Evolutionary conservation across 306 rosid species (phyloP), one percentile per base, ranked within the genome.

Genomic region (Vigna radiata): DNA sequence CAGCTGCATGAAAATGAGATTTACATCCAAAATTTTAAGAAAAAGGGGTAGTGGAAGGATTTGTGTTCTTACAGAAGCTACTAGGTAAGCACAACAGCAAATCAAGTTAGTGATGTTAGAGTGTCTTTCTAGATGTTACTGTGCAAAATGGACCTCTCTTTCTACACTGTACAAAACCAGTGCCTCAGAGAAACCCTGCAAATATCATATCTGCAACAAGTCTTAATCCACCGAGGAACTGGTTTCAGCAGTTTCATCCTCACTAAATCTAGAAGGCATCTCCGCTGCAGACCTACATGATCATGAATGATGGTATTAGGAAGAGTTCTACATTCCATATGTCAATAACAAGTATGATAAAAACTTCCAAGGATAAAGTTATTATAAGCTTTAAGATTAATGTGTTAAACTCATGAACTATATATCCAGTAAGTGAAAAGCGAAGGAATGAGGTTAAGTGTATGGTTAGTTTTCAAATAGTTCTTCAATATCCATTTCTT

Each of bases 211-310:
- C 80, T 72, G 59, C 79, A 25, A 70, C 67, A 33, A 27, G 70
- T 23, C 70, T 90, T 84, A 92, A 62, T 88, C 93, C 84, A 74
- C 59, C 2, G 91, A 92, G 41, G 97, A 87, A 83, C 91, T 86
- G 66, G 97, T 86, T 41, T 91, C 98, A 1, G 90, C 96, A 65
- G 96, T 89, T 86, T 92, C 98, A 62, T 91, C 97, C 82, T 90
- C 94, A 8, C 94, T 90, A 80, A 88, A 89, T 89, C 96, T 90
- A 29, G 91, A 92, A 2, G 88, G 93, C 76, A 87, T 83, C 86
- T 88, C 96, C 66, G 62, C 65, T 31, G 84, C 83, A 67, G 89
- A 88, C 82, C 99, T 95, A 83, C 84, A 87, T 71, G 44, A 80
- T 63, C 65, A 67, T 60, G 44, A 23, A 77, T 2, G 29, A 54